Percentiles rank a stretch among this genome's conserved stretches.
These are phyloP conservation scores for Fonsecaea nubica DNA, from an alignment of 2,329 filamentous ascomycete species.

Conservation along the genomic window DNA sequence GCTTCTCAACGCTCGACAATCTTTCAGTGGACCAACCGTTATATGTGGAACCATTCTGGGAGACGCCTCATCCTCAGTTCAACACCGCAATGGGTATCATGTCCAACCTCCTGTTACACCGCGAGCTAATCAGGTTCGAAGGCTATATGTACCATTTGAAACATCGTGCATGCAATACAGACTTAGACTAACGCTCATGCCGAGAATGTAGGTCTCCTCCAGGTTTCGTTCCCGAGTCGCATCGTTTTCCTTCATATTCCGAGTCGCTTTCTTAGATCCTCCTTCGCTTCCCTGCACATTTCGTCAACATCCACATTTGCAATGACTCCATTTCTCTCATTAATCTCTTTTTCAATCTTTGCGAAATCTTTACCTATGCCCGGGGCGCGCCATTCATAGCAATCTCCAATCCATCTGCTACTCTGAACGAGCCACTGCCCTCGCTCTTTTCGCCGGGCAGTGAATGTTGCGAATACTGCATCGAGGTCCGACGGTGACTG, in stretches of 20 bases:
- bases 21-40: too few species aligned
- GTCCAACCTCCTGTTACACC: not conserved
- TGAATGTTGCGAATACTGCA: conserved; percentile 43
- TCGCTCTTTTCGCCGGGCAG: conserved; percentile 41
- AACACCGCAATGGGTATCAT: not conserved
- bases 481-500: conserved; percentile 38
- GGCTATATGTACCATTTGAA: not conserved
- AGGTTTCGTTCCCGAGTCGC: not conserved
- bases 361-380: conserved; percentile 46
- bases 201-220: not conserved
- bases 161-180: not conserved
- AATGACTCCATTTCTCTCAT: conserved; percentile 39
- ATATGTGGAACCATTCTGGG: not conserved
- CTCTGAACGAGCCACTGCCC: conserved; percentile 47
- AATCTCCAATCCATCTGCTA: conserved; percentile 45
- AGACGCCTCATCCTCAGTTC: not conserved
- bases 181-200: not conserved
- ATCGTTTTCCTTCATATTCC: not conserved
- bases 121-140: not conserved
- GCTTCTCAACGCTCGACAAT: not conserved
- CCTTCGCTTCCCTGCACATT: conserved; percentile 42
- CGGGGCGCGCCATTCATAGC: conserved; percentile 45
- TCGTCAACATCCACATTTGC: conserved; percentile 39
- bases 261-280: conserved; percentile 34
- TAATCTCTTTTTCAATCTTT: conserved; percentile 50